Conservation (phyloP, 140 eudicot species). For the Erigeron philadelphicus region DNA sequence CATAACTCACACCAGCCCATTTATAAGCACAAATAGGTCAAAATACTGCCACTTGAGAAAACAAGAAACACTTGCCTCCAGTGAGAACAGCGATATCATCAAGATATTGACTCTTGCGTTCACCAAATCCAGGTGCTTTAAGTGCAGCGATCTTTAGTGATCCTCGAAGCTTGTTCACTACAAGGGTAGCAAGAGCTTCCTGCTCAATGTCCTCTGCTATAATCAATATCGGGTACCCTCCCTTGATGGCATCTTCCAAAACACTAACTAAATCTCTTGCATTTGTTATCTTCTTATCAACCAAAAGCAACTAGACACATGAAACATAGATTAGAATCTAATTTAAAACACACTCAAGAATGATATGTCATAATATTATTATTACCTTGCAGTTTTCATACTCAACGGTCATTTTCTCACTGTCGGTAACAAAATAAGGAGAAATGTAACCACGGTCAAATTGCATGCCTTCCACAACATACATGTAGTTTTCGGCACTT, state of each 20-base stretch:
- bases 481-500: conserved; percentile 48
- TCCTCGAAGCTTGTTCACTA: conserved; percentile 68
- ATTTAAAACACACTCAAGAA: not conserved
- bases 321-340: conserved; percentile 21
- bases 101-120: conserved; percentile 64
- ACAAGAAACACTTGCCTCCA: conserved; percentile 38
- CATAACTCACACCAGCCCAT: not conserved
- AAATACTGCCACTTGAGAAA: not conserved
- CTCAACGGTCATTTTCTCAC: conserved; percentile 65
- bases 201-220: conserved; percentile 73
- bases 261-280: conserved; percentile 65
- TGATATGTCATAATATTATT: not conserved
- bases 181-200: conserved; percentile 79
- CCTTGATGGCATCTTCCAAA: conserved; percentile 63
- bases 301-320: conserved; percentile 54
- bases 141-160: conserved; percentile 69
- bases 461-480: conserved; percentile 87
- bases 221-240: conserved; percentile 52
- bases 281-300: conserved; percentile 67
- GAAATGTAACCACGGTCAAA: conserved; percentile 78
- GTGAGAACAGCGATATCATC: conserved; percentile 70
- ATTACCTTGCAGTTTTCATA: conserved; percentile 70
- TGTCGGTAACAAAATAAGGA: conserved; percentile 72
- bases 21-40: not conserved
- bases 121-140: conserved; percentile 76